Percentiles rank a stretch among this genome's conserved stretches.
phyloP scores from a whole-genome alignment of 2,329 filamentous ascomycete genomes.

The Aspergillus vadensis region DNA sequence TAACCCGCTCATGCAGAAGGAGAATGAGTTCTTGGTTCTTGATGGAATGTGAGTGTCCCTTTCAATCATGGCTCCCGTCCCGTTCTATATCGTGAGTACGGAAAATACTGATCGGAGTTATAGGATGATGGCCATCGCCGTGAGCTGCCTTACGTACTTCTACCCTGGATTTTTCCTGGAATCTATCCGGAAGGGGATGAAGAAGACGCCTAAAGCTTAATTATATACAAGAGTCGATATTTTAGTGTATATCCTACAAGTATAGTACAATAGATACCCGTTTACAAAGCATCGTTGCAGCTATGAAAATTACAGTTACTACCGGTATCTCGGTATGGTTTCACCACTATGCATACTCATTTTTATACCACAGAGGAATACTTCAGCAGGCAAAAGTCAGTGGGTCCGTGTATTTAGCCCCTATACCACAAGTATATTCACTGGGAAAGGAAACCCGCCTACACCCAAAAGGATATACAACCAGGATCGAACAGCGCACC shows the following conservation, averaged over 20 bases:
- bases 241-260: too few species aligned
- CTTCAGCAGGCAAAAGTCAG: too few species aligned
- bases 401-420: neutral
- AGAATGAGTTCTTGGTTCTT: conserved; percentile 51
- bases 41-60: conserved; percentile 49
- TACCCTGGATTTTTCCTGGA: conserved; percentile 51
- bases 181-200: conserved; percentile 31
- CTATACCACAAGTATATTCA: neutral
- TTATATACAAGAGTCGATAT: neutral
- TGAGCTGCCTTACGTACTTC: conserved; percentile 44
- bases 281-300: neutral
- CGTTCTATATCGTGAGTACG: neutral
- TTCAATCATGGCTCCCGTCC: neutral
- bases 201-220: conserved; percentile 20
- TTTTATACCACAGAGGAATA: too few species aligned
- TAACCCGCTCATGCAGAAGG: conserved; percentile 49
- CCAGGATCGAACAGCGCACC: neutral
- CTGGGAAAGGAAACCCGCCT: neutral
- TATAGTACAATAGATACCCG: neutral
- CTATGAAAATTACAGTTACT: too few species aligned
- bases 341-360: too few species aligned
- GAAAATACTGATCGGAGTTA: neutral
- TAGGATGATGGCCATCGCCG: conserved; percentile 50
- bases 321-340: too few species aligned
- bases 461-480: neutral